Conservation (phyloP, 2,329 filamentous ascomycete genomes). For the Furcasterigmium furcatum region DNA sequence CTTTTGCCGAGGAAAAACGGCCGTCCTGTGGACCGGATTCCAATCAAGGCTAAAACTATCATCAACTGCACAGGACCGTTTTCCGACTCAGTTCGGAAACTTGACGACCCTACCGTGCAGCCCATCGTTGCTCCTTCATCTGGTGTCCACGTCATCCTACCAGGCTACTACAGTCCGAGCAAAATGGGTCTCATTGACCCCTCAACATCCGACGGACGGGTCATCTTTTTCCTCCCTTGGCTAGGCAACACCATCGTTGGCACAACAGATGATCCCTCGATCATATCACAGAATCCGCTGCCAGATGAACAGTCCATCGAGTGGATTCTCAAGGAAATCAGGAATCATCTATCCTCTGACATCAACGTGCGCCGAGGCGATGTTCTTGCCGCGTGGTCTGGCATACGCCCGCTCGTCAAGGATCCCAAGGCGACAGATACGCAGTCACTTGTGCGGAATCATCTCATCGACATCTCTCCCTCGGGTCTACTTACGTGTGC, state of each 20-base stretch:
- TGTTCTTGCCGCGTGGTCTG: constrained; percentile 87
- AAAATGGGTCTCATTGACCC: constrained; percentile 89
- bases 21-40: constrained; percentile 59
- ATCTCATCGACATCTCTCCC: constrained; percentile 75
- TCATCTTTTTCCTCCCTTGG: constrained; percentile 93
- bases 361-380: constrained; percentile 83
- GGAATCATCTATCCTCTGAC: constrained; percentile 77
- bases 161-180: constrained; percentile 80
- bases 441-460: constrained; percentile 83
- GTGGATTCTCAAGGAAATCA: constrained; percentile 83
- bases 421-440: constrained; percentile 84
- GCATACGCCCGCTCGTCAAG: constrained; percentile 81
- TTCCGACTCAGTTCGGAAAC: constrained; percentile 79
- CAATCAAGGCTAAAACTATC: constrained; percentile 73
- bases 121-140: constrained; percentile 85
- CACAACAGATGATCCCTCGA: constrained; percentile 76
- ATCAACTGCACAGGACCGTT: constrained; percentile 91
- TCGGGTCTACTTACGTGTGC: constrained; percentile 82
- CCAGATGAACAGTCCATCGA: constrained; percentile 81
- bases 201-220: constrained; percentile 80
- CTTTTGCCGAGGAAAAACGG: constrained; percentile 64
- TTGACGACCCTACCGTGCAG: constrained; percentile 69
- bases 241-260: constrained; percentile 90
- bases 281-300: constrained; percentile 69
- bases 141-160: constrained; percentile 82